A percentile compares a stretch with the other conserved stretches of the same genome.
These are phyloP conservation scores for Shiraia bambusicola DNA, from an alignment of 2,329 filamentous ascomycete species.

Conservation along the genomic window DNA sequence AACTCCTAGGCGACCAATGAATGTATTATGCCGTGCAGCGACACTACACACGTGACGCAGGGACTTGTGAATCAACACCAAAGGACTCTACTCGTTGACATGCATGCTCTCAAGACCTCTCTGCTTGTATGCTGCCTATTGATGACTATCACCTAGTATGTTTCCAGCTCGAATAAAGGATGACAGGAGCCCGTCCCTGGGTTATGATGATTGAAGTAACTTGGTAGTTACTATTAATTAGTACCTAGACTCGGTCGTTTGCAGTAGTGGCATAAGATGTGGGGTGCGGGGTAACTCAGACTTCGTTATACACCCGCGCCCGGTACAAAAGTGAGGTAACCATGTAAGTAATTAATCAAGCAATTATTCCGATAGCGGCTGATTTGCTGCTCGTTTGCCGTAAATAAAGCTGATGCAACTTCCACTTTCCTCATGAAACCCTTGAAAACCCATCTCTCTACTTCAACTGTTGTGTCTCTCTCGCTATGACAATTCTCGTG, in stretches of 20 bases:
- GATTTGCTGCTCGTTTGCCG: constrained; percentile 6
- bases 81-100: no score
- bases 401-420: constrained; percentile 10
- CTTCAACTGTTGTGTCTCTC: not conserved
- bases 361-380: constrained; percentile 29
- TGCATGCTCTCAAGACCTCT: not conserved
- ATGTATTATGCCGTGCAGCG: constrained; percentile 3
- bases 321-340: no score
- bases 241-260: no score
- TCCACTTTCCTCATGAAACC: not conserved
- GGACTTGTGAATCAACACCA: no score
- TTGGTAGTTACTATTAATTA: no score
- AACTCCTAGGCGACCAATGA: constrained; percentile 15
- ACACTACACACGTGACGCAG: no score
- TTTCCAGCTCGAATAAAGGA: constrained; percentile 1
- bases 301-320: not conserved
- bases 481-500: constrained; percentile 36
- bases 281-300: constrained; percentile 38
- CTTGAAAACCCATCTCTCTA: not conserved
- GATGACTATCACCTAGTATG: not conserved
- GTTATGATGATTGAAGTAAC: no score
- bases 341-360: constrained; percentile 3
- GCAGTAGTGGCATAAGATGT: constrained; percentile 25
- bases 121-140: not conserved
- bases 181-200: no score